Evolutionary conservation across 306 rosid genomes (phyloP).

Genomic region (Ochetophila trinervis): DNA sequence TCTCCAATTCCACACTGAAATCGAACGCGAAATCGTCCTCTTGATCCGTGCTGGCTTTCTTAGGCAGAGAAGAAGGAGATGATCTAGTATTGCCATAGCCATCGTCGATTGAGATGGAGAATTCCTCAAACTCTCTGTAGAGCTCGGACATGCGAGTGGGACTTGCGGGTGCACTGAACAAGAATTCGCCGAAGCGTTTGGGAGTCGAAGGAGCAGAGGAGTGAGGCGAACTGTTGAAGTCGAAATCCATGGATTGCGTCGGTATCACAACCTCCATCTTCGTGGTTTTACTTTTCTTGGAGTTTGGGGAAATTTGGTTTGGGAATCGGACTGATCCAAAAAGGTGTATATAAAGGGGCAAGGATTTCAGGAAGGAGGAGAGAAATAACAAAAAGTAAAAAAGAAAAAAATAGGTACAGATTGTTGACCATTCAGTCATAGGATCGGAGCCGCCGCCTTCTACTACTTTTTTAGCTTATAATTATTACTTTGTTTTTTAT

Average conservation of each 20-base stretch:
- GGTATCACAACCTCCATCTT: conserved; percentile 56
- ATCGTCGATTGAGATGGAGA: conserved; percentile 1
- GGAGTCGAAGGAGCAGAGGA: conserved; percentile 62
- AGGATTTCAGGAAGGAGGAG: conserved; percentile 6
- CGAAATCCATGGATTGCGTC: conserved; percentile 42
- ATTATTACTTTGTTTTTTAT: not conserved
- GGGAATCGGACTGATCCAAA: not conserved
- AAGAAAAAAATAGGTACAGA: conserved; percentile 1
- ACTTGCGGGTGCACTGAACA: conserved; percentile 72
- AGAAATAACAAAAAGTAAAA: not conserved
- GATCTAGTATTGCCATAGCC: not conserved
- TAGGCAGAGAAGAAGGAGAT: not conserved
- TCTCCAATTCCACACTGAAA: conserved; percentile 34
- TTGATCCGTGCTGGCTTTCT: no score
- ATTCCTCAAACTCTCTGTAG: conserved; percentile 40
- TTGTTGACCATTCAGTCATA: conserved; percentile 25
- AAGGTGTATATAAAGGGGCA: conserved; percentile 1
- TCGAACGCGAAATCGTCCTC: conserved; percentile 54
- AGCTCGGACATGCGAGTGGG: conserved; percentile 56
- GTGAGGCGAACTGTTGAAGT: conserved; percentile 47
- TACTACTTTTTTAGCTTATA: conserved; percentile 17
- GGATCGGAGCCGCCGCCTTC: conserved; percentile 34
- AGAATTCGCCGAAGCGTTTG: conserved; percentile 45
- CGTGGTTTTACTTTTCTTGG: conserved; percentile 5
- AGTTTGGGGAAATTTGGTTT: not conserved